phyloP scores from a whole-genome alignment of 2,329 filamentous ascomycete species.

The Alternaria atra region DNA sequence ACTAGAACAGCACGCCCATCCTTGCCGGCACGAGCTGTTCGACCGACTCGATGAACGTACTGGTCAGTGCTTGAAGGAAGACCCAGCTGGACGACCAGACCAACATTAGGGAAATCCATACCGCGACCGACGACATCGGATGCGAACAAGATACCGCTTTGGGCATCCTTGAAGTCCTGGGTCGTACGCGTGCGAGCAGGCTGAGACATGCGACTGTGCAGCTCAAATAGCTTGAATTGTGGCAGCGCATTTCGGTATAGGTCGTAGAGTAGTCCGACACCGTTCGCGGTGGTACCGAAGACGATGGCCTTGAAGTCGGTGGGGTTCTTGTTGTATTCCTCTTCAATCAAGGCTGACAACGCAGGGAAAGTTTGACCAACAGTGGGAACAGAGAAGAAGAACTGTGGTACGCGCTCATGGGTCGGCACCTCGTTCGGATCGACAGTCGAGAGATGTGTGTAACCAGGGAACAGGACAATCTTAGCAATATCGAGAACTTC shows the following conservation, averaged over 20 bases:
- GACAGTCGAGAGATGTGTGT: slow-evolving; percentile 55
- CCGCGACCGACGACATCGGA: slow-evolving; percentile 59
- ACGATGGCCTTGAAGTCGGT: slow-evolving; percentile 58
- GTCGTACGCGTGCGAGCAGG: slow-evolving; percentile 55
- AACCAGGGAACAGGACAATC: slow-evolving; percentile 54
- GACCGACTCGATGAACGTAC: slow-evolving; percentile 53
- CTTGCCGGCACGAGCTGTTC: slow-evolving; percentile 54
- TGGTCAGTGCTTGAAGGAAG: slow-evolving; percentile 62
- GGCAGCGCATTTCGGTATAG: slow-evolving; percentile 47
- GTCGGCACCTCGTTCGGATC: slow-evolving; percentile 57
- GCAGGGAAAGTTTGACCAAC: slow-evolving; percentile 57
- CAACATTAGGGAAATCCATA: slow-evolving; percentile 62
- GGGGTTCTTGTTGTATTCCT: slow-evolving; percentile 52
- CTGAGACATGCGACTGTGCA: slow-evolving; percentile 57
- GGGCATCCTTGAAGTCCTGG: slow-evolving; percentile 55
- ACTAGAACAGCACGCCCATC: slow-evolving; percentile 64
- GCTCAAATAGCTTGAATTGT: slow-evolving; percentile 51
- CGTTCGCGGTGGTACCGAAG: slow-evolving; percentile 59
- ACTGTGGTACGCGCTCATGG: slow-evolving; percentile 60
- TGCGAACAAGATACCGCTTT: slow-evolving; percentile 61
- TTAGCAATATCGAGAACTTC: slow-evolving; percentile 57
- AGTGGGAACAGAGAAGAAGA: slow-evolving; percentile 55
- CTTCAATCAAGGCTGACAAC: slow-evolving; percentile 56
- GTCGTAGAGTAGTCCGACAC: slow-evolving; percentile 55
- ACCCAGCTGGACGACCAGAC: slow-evolving; percentile 60